Percentiles rank a stretch among this genome's conserved stretches.
phyloP scores from a whole-genome alignment of 768 basidiomycete species.

The Fomitopsis serialis region DNA sequence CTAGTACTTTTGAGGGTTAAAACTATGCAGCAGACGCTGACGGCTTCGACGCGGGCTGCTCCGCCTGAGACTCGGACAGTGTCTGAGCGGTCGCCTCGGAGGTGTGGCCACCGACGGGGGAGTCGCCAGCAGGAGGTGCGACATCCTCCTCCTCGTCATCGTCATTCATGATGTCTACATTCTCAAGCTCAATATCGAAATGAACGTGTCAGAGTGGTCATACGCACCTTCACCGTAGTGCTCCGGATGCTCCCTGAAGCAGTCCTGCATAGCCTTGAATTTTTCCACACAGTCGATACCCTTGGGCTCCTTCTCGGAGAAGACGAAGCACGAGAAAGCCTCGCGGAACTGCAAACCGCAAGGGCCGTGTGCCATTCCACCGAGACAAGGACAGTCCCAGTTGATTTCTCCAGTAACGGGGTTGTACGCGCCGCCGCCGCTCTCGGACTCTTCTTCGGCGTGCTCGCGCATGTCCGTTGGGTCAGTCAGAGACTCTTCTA shows the following conservation, averaged over 20 bases:
- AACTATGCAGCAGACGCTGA: neutral
- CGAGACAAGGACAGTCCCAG: constrained; percentile 99
- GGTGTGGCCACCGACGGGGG: constrained; percentile 5
- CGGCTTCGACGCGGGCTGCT: neutral
- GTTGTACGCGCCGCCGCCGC: constrained; percentile 66
- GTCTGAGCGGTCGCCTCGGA: constrained; percentile 2
- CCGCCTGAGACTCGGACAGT: neutral
- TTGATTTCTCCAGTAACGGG: constrained; percentile 98
- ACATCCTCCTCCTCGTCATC: constrained; percentile 46
- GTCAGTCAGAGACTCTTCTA: constrained; percentile 2
- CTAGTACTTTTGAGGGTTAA: neutral
- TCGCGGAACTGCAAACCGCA: constrained; percentile 91
- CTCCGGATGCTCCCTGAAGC: constrained; percentile 94
- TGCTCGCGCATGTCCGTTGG: constrained; percentile 1
- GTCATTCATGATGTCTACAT: constrained; percentile 62
- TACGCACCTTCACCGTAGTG: constrained; percentile 88
- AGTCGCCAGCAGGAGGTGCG: constrained; percentile 1
- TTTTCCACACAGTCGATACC: constrained; percentile 97
- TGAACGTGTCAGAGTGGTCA: constrained; percentile 3
- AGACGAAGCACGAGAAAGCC: constrained; percentile 96
- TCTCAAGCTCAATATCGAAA: constrained; percentile 2
- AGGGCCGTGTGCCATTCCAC: constrained; percentile 97
- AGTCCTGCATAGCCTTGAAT: constrained; percentile 96
- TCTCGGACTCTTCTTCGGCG: constrained; percentile 15
- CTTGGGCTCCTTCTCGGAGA: constrained; percentile 92